Base-by-base conservation (phyloP, 2,329 filamentous ascomycete genomes). In the Colletotrichum graminicola region DNA sequence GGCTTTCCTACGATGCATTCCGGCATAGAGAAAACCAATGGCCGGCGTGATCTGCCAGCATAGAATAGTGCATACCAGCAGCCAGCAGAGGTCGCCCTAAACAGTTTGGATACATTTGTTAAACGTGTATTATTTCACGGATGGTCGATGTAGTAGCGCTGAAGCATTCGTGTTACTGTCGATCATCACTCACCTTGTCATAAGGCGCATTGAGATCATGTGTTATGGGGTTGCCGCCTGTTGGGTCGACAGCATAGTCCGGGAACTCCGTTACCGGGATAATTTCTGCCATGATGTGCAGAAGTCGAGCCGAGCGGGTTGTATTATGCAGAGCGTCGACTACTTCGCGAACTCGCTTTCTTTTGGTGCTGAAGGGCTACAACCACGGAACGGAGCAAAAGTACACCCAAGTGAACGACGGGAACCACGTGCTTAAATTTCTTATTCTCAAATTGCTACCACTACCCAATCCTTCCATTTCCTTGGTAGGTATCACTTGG, bases 171-270 rank as follows among this genome's bases (percentile, higher is more conserved):
- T 6, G 12, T 14, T 11, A 23, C 11, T 36, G 6, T 11, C 23
- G 2, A 43, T 1, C 11, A 7, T 7, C 57, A 4, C 66, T 57
- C 45, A 78, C 78, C 75, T 85, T 85, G 69, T 85, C 81, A 55
- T 85, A 85, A 0, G 79, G 79, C 1, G 82, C 80, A 72, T 84
- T 84, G 64, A 85, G 77, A 61, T 85, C 80, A 59, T 82, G 79
- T 0, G 82, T 84, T 54, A 84, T 76, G 14, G 83, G 83, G 57
- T 85, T 77, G n/a, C 82, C 83, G 34, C 83, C 83, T 2, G 78
- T 79, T 6, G 82, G 82, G 62, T 80, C 76, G 47, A 76, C 75
- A 67, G 69, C 75, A 66, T 84, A 85, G 62, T 84, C 82, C 0
- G 83, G 84, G 81, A 82, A 85, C 76, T 83, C 82, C 1, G 76